Percentiles rank a stretch among this genome's conserved stretches.
Conservation (phyloP, 2,329 filamentous ascomycete species). For the Ciborinia camelliae region DNA sequence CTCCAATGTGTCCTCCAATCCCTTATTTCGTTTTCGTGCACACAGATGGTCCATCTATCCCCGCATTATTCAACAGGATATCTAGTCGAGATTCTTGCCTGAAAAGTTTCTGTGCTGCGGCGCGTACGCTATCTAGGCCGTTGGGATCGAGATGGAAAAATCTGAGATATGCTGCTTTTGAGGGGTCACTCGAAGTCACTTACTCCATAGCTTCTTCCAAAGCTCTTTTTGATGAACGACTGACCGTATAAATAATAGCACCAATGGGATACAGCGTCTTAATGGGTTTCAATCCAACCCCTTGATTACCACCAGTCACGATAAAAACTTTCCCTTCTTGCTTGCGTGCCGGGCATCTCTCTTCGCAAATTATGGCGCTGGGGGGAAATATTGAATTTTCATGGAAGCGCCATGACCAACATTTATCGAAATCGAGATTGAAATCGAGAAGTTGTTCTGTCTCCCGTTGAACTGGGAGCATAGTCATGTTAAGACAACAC, state of each 20-base stretch:
- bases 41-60: constrained; percentile 36
- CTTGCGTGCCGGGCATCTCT: constrained; percentile 40
- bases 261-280: constrained; percentile 41
- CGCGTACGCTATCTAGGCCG: constrained; percentile 40
- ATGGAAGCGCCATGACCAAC: neutral
- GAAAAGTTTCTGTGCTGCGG: constrained; percentile 38
- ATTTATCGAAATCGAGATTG: too few species aligned
- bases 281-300: constrained; percentile 40
- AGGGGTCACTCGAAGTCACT: constrained; percentile 39
- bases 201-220: constrained; percentile 29
- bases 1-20: constrained; percentile 39
- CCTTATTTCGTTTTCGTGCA: constrained; percentile 35
- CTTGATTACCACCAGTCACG: constrained; percentile 42
- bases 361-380: constrained; percentile 43
- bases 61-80: constrained; percentile 42
- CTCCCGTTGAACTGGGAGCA: too few species aligned
- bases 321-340: constrained; percentile 40
- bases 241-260: constrained; percentile 44
- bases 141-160: constrained; percentile 40
- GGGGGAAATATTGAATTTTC: constrained; percentile 33
- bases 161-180: constrained; percentile 35
- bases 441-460: too few species aligned
- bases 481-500: too few species aligned
- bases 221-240: constrained; percentile 40
- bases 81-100: constrained; percentile 39